phyloP scores from a whole-genome alignment of 306 rosid genomes.

The Quercus alba region DNA sequence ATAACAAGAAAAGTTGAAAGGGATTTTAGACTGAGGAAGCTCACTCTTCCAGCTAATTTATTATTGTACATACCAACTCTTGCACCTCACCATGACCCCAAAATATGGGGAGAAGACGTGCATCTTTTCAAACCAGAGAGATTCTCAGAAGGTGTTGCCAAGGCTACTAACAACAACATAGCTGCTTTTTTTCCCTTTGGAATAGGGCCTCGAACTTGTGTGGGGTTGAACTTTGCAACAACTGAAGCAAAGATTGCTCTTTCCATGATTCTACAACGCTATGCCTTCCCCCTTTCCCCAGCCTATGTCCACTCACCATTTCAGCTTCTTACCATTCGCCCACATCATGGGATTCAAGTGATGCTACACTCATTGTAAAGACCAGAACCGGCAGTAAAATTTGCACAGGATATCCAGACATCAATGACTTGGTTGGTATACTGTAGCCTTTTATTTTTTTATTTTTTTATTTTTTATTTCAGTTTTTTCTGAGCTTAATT shows the following conservation, averaged over 20 bases:
- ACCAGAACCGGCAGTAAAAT: too few relatives aligned
- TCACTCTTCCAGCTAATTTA: conserved; percentile 16
- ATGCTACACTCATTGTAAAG: background rate
- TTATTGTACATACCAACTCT: background rate
- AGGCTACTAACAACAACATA: conserved; percentile 13
- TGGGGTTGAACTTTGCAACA: conserved; percentile 18
- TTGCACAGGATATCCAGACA: too few relatives aligned
- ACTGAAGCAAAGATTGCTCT: conserved; percentile 18
- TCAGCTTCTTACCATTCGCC: conserved; percentile 6
- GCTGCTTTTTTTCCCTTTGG: conserved; percentile 24
- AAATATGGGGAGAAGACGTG: conserved; percentile 26
- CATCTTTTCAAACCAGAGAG: conserved; percentile 26
- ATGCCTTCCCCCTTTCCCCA: conserved; percentile 16
- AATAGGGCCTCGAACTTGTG: conserved; percentile 21
- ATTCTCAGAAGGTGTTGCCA: conserved; percentile 20
- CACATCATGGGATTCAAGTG: conserved; percentile 24
- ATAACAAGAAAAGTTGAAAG: background rate
- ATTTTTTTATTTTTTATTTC: too few relatives aligned
- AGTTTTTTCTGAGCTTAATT: too few relatives aligned
- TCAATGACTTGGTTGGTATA: too few relatives aligned
- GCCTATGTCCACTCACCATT: conserved; percentile 25
- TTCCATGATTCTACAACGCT: conserved; percentile 26
- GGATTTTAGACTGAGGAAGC: conserved; percentile 15
- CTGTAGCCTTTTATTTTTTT: too few relatives aligned
- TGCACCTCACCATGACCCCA: conserved; percentile 20